Evolutionary conservation across 2,329 filamentous ascomycete genomes (phyloP).

Genomic region (Pseudomassariella vexata): DNA sequence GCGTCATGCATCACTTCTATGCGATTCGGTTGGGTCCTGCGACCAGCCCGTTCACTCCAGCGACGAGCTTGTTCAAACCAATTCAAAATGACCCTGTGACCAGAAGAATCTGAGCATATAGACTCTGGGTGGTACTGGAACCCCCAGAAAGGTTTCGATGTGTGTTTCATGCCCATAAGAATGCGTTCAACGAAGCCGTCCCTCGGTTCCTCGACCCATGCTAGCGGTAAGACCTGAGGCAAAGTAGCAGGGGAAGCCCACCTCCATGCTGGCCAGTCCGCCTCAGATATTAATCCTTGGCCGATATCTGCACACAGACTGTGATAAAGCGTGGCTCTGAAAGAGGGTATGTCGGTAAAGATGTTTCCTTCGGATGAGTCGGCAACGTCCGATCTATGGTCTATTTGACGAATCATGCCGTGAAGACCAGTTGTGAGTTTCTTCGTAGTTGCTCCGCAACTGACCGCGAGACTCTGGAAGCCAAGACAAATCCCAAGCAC

Average conservation of each 20-base stretch:
- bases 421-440: constrained; percentile 67
- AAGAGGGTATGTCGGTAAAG: constrained; percentile 53
- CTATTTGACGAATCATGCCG: constrained; percentile 68
- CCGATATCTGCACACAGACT: constrained; percentile 52
- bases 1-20: constrained; percentile 10
- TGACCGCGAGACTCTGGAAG: constrained; percentile 73
- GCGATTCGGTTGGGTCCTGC: constrained; percentile 2
- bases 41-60: constrained; percentile 40
- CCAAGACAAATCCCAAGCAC: constrained; percentile 86
- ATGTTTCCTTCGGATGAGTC: constrained; percentile 45
- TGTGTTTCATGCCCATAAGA: constrained; percentile 73
- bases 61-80: constrained; percentile 65
- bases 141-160: constrained; percentile 69
- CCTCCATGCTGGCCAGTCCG: constrained; percentile 29
- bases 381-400: constrained; percentile 35
- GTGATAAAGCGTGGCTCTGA: constrained; percentile 75
- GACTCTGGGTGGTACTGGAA: constrained; percentile 91
- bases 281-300: constrained; percentile 32
- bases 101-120: constrained; percentile 68
- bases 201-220: constrained; percentile 51
- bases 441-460: constrained; percentile 61
- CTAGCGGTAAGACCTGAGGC: constrained; percentile 49
- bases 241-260: constrained; percentile 31
- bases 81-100: constrained; percentile 59
- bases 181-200: constrained; percentile 42